Conservation (phyloP, 2,329 filamentous ascomycete species). For the Harringtonia lauricola region DNA sequence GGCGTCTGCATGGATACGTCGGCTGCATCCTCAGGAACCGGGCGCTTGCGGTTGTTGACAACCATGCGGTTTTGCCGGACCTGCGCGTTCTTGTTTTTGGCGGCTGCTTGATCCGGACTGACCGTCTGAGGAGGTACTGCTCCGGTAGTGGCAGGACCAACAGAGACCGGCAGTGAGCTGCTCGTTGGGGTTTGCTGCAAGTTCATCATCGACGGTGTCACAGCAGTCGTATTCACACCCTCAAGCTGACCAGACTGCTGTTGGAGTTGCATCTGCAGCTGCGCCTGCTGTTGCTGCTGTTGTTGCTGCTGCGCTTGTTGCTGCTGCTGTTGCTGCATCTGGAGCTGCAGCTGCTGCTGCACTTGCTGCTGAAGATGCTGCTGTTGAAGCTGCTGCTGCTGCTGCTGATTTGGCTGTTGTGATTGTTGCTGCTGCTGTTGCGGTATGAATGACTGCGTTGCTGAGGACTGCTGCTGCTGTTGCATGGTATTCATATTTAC, state of each 20-base stretch:
- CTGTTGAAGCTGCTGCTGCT: constrained; percentile 7
- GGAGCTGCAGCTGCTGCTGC: constrained; percentile 11
- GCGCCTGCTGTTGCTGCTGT: constrained; percentile 10
- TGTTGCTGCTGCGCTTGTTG: too few relatives aligned
- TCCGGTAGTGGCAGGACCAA: not conserved
- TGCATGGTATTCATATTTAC: constrained; percentile 1
- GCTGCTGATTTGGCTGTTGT: constrained; percentile 2
- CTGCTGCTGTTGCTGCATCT: constrained; percentile 30
- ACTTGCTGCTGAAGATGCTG: constrained; percentile 12
- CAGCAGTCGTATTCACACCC: not conserved
- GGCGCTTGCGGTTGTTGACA: constrained; percentile 8
- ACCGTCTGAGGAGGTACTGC: not conserved
- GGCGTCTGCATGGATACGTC: not conserved
- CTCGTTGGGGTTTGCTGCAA: too few relatives aligned
- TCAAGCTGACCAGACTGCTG: constrained; percentile 12
- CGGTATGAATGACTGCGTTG: constrained; percentile 2
- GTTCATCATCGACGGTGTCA: not conserved
- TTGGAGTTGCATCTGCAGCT: constrained; percentile 11
- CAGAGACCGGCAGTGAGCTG: not conserved
- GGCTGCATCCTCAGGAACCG: constrained; percentile 2
- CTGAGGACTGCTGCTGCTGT: constrained; percentile 12
- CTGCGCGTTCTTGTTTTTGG: constrained; percentile 1
- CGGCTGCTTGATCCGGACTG: not conserved
- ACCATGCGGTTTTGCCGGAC: constrained; percentile 4
- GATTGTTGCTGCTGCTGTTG: constrained; percentile 1